Conservation (phyloP, 2,329 filamentous ascomycete species). For the Coniochaeta hoffmannii region DNA sequence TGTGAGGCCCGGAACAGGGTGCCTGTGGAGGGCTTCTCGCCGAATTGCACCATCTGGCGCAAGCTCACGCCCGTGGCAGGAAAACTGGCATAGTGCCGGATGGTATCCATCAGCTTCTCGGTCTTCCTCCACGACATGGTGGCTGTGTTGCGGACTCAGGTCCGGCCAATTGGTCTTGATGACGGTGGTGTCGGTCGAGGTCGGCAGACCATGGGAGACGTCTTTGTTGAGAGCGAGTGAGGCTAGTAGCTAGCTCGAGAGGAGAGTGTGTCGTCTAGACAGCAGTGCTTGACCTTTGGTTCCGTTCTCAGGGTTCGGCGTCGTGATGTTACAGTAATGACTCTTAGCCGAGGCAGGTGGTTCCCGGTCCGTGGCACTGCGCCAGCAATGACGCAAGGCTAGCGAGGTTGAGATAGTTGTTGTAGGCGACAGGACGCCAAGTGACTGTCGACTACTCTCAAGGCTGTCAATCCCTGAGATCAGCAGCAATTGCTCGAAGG, state of each 20-base stretch:
- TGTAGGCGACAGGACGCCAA: neutral
- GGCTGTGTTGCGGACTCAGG: conserved; percentile 13
- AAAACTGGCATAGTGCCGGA: conserved; percentile 94
- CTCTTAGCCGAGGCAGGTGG: conserved; percentile 2
- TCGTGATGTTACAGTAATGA: neutral
- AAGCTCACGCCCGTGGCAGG: conserved; percentile 93
- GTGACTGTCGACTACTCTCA: neutral
- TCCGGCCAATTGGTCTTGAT: conserved; percentile 15
- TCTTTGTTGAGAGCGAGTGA: neutral
- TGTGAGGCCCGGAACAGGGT: conserved; percentile 96
- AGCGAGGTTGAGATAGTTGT: neutral
- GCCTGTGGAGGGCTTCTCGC: conserved; percentile 84
- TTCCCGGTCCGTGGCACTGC: neutral
- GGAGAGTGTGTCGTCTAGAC: neutral
- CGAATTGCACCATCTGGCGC: conserved; percentile 98
- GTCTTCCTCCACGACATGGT: conserved; percentile 90
- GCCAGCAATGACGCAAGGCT: conserved; percentile 1
- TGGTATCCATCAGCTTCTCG: conserved; percentile 89
- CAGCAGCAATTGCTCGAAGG: neutral
- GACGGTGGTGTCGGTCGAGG: conserved; percentile 7
- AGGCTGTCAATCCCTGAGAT: neutral
- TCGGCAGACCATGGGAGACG: conserved; percentile 13
- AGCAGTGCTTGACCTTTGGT: neutral
- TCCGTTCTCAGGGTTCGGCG: neutral
- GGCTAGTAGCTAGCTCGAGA: neutral